Evolutionary conservation across 176 grass and related monocot species (phyloP).

Genomic region (Thinopyrum elongatum): DNA sequence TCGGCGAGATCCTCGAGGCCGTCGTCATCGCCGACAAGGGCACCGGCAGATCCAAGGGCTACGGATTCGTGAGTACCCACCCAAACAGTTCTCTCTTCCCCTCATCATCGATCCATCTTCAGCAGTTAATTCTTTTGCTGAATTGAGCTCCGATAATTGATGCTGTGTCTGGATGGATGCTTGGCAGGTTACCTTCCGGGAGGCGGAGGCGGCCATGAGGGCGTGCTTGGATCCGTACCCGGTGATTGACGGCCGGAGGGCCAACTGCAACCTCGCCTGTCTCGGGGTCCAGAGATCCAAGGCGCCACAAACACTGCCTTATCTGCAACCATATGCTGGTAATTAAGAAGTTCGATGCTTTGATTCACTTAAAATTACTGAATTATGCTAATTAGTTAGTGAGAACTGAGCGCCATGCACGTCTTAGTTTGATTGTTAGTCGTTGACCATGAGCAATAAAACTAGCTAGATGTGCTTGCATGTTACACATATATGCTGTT

Average conservation of each 20-base stretch:
- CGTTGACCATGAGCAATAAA: background rate
- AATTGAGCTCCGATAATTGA: background rate
- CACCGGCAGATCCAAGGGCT: constrained; percentile 58
- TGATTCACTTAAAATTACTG: background rate
- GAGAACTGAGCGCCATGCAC: background rate
- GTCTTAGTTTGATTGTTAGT: background rate
- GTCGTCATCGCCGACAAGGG: constrained; percentile 82
- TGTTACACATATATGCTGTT: too few species aligned
- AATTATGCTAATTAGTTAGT: background rate
- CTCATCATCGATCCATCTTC: background rate
- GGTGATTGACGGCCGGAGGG: constrained; percentile 50
- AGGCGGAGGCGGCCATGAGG: constrained; percentile 47
- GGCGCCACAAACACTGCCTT: background rate
- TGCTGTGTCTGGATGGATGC: background rate
- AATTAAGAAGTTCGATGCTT: background rate
- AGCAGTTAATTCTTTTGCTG: background rate
- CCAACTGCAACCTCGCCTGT: constrained; percentile 59
- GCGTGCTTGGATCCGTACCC: constrained; percentile 50
- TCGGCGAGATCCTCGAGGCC: constrained; percentile 92
- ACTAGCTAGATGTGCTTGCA: background rate
- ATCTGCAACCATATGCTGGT: constrained; percentile 44
- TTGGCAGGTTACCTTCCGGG: constrained; percentile 48
- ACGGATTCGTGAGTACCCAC: constrained; percentile 40
- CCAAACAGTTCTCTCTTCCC: background rate
- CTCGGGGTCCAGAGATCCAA: constrained; percentile 45